A percentile compares a stretch with the other conserved stretches of the same genome.
These are phyloP conservation scores for Anacardium occidentale DNA, from an alignment of 345 rosid species.

Conservation along the genomic window DNA sequence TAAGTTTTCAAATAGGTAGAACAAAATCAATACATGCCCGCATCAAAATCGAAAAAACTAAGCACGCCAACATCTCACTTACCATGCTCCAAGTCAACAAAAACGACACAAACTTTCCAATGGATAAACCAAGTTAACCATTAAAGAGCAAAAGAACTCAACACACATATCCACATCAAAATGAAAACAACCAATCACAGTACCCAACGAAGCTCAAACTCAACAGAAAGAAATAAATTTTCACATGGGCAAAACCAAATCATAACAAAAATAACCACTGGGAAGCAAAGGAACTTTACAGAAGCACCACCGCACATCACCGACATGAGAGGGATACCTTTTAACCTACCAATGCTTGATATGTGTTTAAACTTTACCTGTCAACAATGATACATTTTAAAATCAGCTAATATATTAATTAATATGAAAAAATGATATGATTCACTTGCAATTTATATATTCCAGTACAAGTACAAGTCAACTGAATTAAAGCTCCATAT, in stretches of 20 bases:
- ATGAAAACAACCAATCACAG: neutral
- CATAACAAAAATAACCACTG: slow-evolving; percentile 49
- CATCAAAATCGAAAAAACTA: too few relatives aligned
- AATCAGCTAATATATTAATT: neutral
- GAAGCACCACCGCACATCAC: slow-evolving; percentile 92
- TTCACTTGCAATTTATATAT: too few relatives aligned
- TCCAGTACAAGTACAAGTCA: too few relatives aligned
- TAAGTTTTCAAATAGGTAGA: too few relatives aligned
- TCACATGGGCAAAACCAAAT: too few relatives aligned
- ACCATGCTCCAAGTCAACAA: too few relatives aligned
- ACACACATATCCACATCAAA: neutral
- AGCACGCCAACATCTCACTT: too few relatives aligned
- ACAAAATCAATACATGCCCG: too few relatives aligned
- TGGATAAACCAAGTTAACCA: too few relatives aligned
- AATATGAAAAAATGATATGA: too few relatives aligned
- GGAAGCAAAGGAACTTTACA: slow-evolving; percentile 76
- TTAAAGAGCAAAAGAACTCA: neutral
- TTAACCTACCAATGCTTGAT: neutral
- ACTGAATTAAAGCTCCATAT: too few relatives aligned
- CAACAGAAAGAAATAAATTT: neutral
- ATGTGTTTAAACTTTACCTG: neutral
- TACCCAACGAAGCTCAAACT: neutral
- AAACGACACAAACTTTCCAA: too few relatives aligned
- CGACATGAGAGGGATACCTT: slow-evolving; percentile 77
- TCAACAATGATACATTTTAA: neutral